Percentiles rank a stretch among this genome's conserved stretches.
Evolutionary conservation across 768 basidiomycete genomes (phyloP).

Genomic region (Hygrocybe punicea): DNA sequence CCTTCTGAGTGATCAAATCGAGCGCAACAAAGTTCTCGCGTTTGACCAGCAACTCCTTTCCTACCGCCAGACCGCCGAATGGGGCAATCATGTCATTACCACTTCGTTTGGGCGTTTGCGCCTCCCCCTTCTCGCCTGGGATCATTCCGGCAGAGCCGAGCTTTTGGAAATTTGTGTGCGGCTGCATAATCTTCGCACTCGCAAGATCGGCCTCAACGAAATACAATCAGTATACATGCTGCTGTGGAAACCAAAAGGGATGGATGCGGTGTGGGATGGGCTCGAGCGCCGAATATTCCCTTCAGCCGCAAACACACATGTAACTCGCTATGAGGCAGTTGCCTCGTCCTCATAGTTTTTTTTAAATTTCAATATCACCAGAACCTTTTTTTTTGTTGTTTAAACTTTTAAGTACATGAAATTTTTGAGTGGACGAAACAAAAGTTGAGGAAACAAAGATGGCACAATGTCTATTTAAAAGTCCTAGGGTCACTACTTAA

Average conservation of each 20-base stretch:
- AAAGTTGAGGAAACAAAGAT: too few species aligned
- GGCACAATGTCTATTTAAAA: too few species aligned
- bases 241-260: slow-evolving; percentile 33
- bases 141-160: slow-evolving; percentile 21
- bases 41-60: slow-evolving; percentile 42
- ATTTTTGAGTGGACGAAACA: too few species aligned
- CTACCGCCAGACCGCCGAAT: slow-evolving; percentile 48
- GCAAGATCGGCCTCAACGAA: slow-evolving; percentile 40
- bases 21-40: slow-evolving; percentile 22
- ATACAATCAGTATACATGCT: slow-evolving; percentile 41
- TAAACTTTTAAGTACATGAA: too few species aligned
- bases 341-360: too few species aligned
- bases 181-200: slow-evolving; percentile 34
- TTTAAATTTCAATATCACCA: too few species aligned
- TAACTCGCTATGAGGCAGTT: slow-evolving; percentile 21
- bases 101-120: slow-evolving; percentile 45
- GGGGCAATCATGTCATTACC: slow-evolving; percentile 46
- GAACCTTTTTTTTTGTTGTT: too few species aligned
- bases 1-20: slow-evolving; percentile 15
- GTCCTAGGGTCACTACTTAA: too few species aligned
- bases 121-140: slow-evolving; percentile 37
- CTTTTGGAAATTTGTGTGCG: slow-evolving; percentile 38
- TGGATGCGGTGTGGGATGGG: slow-evolving; percentile 30
- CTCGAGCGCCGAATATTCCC: slow-evolving; percentile 44
- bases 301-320: slow-evolving; percentile 28